These are phyloP conservation scores for Globisporangium okanoganense DNA, from an alignment of 352 stramenopile genomes.

Conservation along the genomic window DNA sequence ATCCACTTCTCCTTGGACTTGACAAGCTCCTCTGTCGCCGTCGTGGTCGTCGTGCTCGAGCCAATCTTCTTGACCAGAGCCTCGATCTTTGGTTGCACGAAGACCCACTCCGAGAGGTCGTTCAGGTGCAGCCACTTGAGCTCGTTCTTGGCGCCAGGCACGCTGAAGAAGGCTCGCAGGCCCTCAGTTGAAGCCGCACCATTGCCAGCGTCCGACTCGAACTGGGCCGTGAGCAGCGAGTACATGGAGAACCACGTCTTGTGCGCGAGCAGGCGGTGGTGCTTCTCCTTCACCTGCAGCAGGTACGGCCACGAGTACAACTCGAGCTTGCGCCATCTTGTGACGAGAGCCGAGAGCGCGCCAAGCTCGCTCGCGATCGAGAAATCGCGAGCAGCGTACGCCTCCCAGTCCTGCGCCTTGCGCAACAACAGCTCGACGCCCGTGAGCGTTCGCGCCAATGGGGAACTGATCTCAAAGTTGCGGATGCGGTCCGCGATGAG, in stretches of 20 bases:
- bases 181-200: conserved; percentile 3
- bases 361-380: conserved; percentile 89
- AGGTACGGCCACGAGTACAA: conserved; percentile 96
- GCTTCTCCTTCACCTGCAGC: conserved; percentile 87
- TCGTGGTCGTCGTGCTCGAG: background rate
- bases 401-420: conserved; percentile 99
- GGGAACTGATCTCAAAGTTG: conserved; percentile 85
- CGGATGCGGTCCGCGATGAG: conserved; percentile 87
- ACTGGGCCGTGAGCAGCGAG: conserved; percentile 75
- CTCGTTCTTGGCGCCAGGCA: conserved; percentile 15
- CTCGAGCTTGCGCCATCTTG: conserved; percentile 97
- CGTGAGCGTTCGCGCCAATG: conserved; percentile 89
- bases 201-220: conserved; percentile 40
- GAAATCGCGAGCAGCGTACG: conserved; percentile 91
- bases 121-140: conserved; percentile 68
- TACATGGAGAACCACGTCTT: conserved; percentile 91
- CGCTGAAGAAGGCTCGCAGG: conserved; percentile 5
- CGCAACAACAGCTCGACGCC: conserved; percentile 95
- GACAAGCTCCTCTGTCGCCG: background rate
- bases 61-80: conserved; percentile 4
- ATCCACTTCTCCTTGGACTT: conserved; percentile 43
- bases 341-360: conserved; percentile 93
- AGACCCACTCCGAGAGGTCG: conserved; percentile 59
- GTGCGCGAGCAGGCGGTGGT: conserved; percentile 64
- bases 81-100: conserved; percentile 22